These are phyloP conservation scores for Boletus albobrunnescens DNA, from an alignment of 1,284 basidiomycete genomes.

Conservation along the genomic window DNA sequence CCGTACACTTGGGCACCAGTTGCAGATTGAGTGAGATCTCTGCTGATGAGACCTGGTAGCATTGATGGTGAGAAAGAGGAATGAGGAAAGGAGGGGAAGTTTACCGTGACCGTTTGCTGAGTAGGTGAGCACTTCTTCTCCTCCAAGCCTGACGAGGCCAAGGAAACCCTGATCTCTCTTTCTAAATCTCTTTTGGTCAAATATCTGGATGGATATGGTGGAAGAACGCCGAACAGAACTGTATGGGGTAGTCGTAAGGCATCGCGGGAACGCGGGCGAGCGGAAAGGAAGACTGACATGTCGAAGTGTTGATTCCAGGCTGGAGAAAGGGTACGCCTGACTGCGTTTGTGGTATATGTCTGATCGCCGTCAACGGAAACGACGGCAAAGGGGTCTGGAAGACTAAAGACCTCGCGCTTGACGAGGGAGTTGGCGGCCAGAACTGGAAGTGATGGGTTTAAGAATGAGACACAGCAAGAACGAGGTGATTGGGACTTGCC, in stretches of 20 bases:
- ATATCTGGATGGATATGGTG: constrained; percentile 92
- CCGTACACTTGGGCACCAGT: constrained; percentile 29
- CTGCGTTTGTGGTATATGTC: constrained; percentile 85
- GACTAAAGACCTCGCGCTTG: constrained; percentile 87
- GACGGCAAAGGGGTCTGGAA: constrained; percentile 95
- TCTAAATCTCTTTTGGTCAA: constrained; percentile 97
- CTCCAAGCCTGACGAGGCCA: constrained; percentile 30
- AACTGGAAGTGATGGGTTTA: constrained; percentile 44
- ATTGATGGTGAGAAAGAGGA: constrained; percentile 10
- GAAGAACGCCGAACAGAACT: constrained; percentile 88
- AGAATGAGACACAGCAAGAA: background rate
- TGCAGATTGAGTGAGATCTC: constrained; percentile 30
- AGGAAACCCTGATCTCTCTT: constrained; percentile 89
- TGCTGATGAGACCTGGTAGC: constrained; percentile 29
- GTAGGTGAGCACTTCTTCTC: constrained; percentile 25
- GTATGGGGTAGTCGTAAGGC: constrained; percentile 6
- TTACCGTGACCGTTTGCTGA: constrained; percentile 31
- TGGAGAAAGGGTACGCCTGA: constrained; percentile 82
- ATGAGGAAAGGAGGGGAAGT: background rate
- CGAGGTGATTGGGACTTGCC: constrained; percentile 7
- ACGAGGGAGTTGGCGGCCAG: constrained; percentile 84
- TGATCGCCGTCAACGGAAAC: constrained; percentile 95
- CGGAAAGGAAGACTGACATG: constrained; percentile 52
- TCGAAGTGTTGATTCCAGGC: constrained; percentile 95
- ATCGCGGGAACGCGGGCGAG: constrained; percentile 3